Evolutionary conservation across 805 yeast species (phyloP), one percentile per base, ranked within the genome.

Genomic region (Suhomyces prunicola): DNA sequence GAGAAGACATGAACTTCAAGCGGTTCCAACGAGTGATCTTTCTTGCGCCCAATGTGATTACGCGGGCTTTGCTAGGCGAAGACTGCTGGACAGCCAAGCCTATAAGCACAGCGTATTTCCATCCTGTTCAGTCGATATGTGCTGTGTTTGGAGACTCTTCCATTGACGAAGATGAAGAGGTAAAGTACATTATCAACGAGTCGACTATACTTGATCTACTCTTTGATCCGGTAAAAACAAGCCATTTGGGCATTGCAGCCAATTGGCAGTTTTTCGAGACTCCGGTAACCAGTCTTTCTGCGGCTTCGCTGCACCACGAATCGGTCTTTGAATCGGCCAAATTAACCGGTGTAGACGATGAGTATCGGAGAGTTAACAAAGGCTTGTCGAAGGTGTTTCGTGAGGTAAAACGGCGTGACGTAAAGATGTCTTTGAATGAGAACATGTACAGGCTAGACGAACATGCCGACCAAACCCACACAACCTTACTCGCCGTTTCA

Each of bases 51-150:
- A 42, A 22, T 5, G 72, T 75, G 0, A 51, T 57, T 0, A 63
- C 67, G 44, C 56, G 84, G 24, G 61, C 69, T 2, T 51, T 73
- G 9, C 50, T 82, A 24, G 68, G 68, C 7, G 84, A 80, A 46
- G 79, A 76, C 52, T 82, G 77, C 29, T 85, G 90, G 89, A 76
- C 86, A 0, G 66, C 76, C 6, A 71, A 69, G 47, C 72, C 71
- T 9, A 62, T 84, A 1, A 64, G 67, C 19, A 63, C 70, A 1
- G 57, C 57, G 4, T 72, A 64, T 51, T 85, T 86, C 68, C 72
- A 75, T 52, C 67, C 69, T n/a, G 89, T 85, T 5, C 63, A 68
- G 36, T 73, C 80, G 5, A 54, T 83, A 2, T 61, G 68, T n/a
- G 77, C 77, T 10, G 68, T 83, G 49, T 69, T 76, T 2, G 87